Evolutionary conservation across 306 rosid genomes (phyloP).

Genomic region (Corylus avellana): DNA sequence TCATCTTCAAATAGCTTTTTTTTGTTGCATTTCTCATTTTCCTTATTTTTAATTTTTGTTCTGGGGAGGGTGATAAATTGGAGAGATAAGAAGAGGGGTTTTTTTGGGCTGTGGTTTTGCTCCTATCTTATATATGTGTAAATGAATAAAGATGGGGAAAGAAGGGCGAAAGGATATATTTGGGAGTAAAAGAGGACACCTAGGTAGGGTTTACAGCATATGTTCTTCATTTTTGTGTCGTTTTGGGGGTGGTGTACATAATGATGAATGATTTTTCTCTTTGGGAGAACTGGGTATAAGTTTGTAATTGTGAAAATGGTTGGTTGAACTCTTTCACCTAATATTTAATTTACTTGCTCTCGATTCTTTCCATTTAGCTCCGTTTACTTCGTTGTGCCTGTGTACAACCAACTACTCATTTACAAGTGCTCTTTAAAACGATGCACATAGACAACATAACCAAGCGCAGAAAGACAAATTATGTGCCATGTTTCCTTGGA

Average conservation of each 20-base stretch:
- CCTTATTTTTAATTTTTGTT: constrained; percentile 18
- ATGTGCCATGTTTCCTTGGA: too few relatives aligned
- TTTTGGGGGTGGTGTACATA: constrained; percentile 77
- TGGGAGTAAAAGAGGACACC: constrained; percentile 42
- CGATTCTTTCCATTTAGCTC: constrained; percentile 37
- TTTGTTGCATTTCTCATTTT: constrained; percentile 41
- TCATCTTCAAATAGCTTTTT: constrained; percentile 36
- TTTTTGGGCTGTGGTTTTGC: constrained; percentile 61
- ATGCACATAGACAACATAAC: too few relatives aligned
- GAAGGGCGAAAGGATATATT: constrained; percentile 51
- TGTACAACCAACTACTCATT: too few relatives aligned
- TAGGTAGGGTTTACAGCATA: constrained; percentile 50
- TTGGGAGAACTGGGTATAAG: constrained; percentile 65
- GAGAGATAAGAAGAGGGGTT: constrained; percentile 42
- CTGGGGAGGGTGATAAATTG: constrained; percentile 45
- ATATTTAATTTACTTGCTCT: constrained; percentile 52
- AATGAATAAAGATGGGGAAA: constrained; percentile 67
- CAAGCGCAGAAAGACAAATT: too few relatives aligned
- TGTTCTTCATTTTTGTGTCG: constrained; percentile 42
- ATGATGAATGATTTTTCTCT: constrained; percentile 48
- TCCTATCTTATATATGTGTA: constrained; percentile 61
- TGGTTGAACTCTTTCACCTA: constrained; percentile 51
- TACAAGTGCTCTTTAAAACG: too few relatives aligned
- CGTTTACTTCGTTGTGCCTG: background rate
- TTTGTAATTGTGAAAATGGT: constrained; percentile 49